phyloP scores from a whole-genome alignment of 306 rosid species.

The Ceratonia siliqua region DNA sequence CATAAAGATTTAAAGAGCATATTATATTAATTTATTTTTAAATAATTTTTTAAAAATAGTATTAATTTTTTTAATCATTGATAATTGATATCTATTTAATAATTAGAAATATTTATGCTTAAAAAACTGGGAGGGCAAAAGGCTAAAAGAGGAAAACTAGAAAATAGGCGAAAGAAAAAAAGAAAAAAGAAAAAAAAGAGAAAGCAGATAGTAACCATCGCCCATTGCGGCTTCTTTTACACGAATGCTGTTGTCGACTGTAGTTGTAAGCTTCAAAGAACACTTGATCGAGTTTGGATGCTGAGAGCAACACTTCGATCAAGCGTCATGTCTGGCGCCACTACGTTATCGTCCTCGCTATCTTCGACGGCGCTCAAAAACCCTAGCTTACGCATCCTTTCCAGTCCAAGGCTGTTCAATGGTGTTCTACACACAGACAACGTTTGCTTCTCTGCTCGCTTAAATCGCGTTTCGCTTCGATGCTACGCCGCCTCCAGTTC shows the following conservation, averaged over 20 bases:
- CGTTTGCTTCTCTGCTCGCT: constrained; percentile 48
- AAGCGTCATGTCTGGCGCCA: constrained; percentile 45
- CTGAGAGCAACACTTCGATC: constrained; percentile 39
- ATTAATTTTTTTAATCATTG: too few relatives aligned
- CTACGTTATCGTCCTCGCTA: constrained; percentile 42
- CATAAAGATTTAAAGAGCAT: too few relatives aligned
- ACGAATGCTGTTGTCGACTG: neutral
- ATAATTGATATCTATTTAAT: too few relatives aligned
- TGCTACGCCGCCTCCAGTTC: constrained; percentile 63
- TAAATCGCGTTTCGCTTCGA: constrained; percentile 52
- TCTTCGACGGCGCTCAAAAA: constrained; percentile 40
- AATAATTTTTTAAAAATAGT: too few relatives aligned
- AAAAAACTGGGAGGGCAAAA: too few relatives aligned
- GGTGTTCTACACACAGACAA: constrained; percentile 33
- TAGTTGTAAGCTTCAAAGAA: neutral
- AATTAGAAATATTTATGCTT: too few relatives aligned
- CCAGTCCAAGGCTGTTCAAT: constrained; percentile 37
- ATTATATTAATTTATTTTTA: too few relatives aligned
- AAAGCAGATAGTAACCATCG: too few relatives aligned
- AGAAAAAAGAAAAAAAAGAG: too few relatives aligned
- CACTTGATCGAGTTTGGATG: constrained; percentile 34
- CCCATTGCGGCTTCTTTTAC: neutral
- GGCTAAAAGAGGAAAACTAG: too few relatives aligned
- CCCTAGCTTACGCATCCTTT: constrained; percentile 49
- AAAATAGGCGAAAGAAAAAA: too few relatives aligned